Conservation (phyloP, 805 yeast species). For the Candida nitratophila region DNA sequence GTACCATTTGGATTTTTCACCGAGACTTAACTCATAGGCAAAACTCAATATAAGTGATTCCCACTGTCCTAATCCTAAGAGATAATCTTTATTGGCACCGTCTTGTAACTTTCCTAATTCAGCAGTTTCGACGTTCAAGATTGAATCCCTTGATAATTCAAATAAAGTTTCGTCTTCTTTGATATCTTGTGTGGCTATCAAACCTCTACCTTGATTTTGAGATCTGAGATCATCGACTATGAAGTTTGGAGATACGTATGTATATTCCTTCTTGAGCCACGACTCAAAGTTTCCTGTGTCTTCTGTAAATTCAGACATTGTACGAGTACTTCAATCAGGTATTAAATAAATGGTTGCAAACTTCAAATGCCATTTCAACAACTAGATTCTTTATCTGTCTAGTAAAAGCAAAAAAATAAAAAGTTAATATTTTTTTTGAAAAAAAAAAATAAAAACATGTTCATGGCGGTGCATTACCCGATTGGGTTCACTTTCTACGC, state of each 20-base stretch:
- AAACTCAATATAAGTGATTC: constrained; percentile 65
- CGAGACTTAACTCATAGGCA: constrained; percentile 48
- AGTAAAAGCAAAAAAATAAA: neutral
- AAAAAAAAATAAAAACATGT: no score
- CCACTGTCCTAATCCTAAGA: constrained; percentile 59
- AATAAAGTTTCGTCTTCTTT: constrained; percentile 57
- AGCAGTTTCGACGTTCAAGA: constrained; percentile 57
- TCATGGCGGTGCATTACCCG: no score
- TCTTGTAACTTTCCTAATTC: constrained; percentile 30
- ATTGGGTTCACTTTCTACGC: neutral
- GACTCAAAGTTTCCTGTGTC: constrained; percentile 33
- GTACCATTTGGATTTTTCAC: constrained; percentile 51
- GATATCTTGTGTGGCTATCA: constrained; percentile 60
- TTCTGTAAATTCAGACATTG: constrained; percentile 5
- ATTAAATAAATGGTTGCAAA: no score
- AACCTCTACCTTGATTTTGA: constrained; percentile 67
- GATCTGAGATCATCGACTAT: constrained; percentile 52
- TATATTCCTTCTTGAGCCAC: constrained; percentile 40
- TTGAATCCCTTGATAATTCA: constrained; percentile 51
- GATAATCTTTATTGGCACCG: constrained; percentile 24
- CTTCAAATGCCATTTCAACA: no score
- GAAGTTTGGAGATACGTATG: constrained; percentile 49
- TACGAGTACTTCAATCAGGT: no score
- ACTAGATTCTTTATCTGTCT: no score
- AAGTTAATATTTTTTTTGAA: no score